Evolutionary conservation across 1,139 yeast genomes (phyloP), one percentile per base, ranked within the genome.

Genomic region (Zygosaccharomyces sapae): DNA sequence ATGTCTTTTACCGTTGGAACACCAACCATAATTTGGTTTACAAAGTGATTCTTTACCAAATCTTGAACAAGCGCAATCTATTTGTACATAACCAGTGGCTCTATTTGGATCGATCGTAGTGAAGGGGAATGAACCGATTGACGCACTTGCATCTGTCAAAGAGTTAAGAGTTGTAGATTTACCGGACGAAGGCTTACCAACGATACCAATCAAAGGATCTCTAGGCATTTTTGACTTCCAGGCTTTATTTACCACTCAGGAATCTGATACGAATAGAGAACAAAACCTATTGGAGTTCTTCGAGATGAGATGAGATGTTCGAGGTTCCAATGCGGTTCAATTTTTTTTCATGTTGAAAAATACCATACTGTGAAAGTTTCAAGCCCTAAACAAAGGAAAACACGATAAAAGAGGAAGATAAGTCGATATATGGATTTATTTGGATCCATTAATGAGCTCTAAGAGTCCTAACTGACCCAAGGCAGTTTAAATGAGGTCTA

Each of bases 31-130:
- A 66, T 88, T 89, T 3, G 98, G 98, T 60, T 87, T 87, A 68
- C 98, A 92, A 27, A 73, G 67, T 0, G 66, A 72, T 61, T 81
- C 77, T 54, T 81, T 76, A 8, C 74, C 77, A 59, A 76, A 77
- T 48, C 97, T 68, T 5, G 79, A 67, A 66, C 98, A 92, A 0
- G 97, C 97, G 73, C 98, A 92, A 19, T 83, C 88, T 2, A 92
- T 80, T 63, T 88, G 95, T 42, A 92, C 74, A 63, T 92, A 92
- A 1, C 97, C 81, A 0, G 96, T 89, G 6, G 97, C 97, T 62
- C 85, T 85, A 63, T 92, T 92, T 4, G 97, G 97, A 56, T 92
- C 98, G 49, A 92, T 90, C 3, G 98, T 92, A 6, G 98, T 92
- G 74, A 92, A 92, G 2, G 98, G 98, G 58, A 92, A 92, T 0